A percentile compares a stretch with the other conserved stretches of the same genome.
These are phyloP conservation scores for Cutaneotrichosporon sp. DNA, from an alignment of 1,284 basidiomycete species.

Conservation along the genomic window DNA sequence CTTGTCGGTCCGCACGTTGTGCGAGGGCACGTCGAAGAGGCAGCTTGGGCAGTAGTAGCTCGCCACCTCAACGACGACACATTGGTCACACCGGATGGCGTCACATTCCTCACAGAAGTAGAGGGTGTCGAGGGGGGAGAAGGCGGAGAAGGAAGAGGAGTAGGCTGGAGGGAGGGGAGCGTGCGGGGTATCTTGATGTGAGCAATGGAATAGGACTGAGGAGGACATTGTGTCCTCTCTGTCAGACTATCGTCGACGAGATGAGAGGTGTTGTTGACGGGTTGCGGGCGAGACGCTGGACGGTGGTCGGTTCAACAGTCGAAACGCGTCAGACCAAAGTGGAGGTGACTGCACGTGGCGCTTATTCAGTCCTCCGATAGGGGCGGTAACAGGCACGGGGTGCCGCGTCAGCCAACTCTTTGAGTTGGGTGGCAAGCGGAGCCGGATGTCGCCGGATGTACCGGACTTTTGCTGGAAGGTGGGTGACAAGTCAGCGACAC, in stretches of 20 bases:
- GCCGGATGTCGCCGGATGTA: neutral
- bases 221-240: neutral
- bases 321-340: neutral
- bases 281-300: no score
- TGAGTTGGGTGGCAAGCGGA: no score
- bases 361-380: neutral
- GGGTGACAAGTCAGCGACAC: conserved; percentile 2
- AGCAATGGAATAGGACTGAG: conserved; percentile 48
- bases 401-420: neutral
- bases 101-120: conserved; percentile 99
- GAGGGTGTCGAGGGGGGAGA: conserved; percentile 78
- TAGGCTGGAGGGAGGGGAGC: conserved; percentile 63
- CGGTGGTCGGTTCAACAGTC: neutral
- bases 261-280: neutral
- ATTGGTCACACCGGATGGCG: conserved; percentile 86
- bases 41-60: conserved; percentile 98
- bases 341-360: neutral
- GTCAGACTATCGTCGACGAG: neutral
- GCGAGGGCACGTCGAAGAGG: conserved; percentile 96
- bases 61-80: conserved; percentile 88
- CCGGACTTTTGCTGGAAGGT: neutral
- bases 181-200: conserved; percentile 55
- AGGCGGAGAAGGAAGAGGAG: conserved; percentile 70
- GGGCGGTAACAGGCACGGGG: neutral
- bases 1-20: conserved; percentile 92